phyloP scores from a whole-genome alignment of 2,329 filamentous ascomycete species.

The Pestalotiopsis sp. region DNA sequence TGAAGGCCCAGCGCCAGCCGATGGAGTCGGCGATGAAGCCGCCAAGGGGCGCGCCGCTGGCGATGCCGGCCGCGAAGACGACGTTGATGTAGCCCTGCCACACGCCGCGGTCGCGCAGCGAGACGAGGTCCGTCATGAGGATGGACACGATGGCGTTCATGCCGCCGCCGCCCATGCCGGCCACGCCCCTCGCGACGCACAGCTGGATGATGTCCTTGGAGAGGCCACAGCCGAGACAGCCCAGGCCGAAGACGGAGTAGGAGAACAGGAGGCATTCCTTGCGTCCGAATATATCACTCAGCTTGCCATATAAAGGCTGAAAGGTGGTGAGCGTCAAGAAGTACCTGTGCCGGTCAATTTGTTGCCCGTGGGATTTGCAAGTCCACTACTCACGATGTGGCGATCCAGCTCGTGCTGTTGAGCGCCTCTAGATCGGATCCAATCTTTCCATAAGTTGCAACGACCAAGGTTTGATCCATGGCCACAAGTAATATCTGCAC shows the following conservation, averaged over 20 bases:
- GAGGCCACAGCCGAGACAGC: conserved; percentile 61
- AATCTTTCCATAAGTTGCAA: conserved; percentile 78
- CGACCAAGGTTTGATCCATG: conserved; percentile 76
- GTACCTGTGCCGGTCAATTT: neutral
- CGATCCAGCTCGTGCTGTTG: conserved; percentile 77
- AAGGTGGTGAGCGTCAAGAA: conserved; percentile 14
- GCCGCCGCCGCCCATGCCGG: conserved; percentile 59
- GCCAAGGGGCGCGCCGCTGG: conserved; percentile 70
- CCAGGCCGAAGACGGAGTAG: conserved; percentile 60
- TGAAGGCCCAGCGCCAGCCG: conserved; percentile 78
- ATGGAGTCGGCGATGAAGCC: conserved; percentile 73
- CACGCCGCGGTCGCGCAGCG: conserved; percentile 62
- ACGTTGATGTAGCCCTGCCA: conserved; percentile 70
- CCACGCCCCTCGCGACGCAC: conserved; percentile 53
- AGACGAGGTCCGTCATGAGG: conserved; percentile 63
- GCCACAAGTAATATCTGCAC: conserved; percentile 70
- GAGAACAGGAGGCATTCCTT: conserved; percentile 61
- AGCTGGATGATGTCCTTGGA: conserved; percentile 61
- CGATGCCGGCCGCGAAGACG: conserved; percentile 68
- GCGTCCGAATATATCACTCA: conserved; percentile 64
- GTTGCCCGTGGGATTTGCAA: too few relatives aligned
- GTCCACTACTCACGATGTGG: conserved; percentile 36
- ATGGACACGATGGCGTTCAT: conserved; percentile 67
- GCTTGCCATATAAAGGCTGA: conserved; percentile 66
- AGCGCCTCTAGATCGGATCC: conserved; percentile 75